Evolutionary conservation across 2,329 filamentous ascomycete genomes (phyloP).

Genomic region (Niveomyces coronatus): DNA sequence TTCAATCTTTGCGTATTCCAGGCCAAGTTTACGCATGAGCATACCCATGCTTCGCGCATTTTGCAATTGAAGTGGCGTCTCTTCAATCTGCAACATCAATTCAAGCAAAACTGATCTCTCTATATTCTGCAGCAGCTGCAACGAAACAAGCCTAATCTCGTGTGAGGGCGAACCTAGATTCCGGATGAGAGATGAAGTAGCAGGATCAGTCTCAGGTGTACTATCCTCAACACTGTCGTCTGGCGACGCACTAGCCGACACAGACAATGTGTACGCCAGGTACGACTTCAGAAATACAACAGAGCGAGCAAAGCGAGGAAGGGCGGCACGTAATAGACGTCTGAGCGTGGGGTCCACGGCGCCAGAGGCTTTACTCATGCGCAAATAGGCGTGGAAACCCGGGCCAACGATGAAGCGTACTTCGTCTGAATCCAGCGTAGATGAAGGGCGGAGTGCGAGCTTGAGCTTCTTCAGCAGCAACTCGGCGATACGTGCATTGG

Average conservation of each 20-base stretch:
- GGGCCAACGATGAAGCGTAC: conserved; percentile 65
- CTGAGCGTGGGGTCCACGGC: conserved; percentile 51
- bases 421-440: conserved; percentile 48
- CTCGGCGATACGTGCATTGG: conserved; percentile 54
- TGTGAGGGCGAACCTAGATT: conserved; percentile 71
- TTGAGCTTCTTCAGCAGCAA: conserved; percentile 56
- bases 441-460: conserved; percentile 51
- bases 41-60: conserved; percentile 71
- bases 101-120: conserved; percentile 22
- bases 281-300: conserved; percentile 57
- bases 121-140: conserved; percentile 60
- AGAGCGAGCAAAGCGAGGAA: conserved; percentile 54
- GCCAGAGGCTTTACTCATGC: conserved; percentile 50
- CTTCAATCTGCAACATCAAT: conserved; percentile 68
- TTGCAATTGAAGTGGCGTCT: conserved; percentile 61
- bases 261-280: conserved; percentile 40
- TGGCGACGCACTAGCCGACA: conserved; percentile 8
- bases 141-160: conserved; percentile 58
- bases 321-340: conserved; percentile 53
- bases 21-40: conserved; percentile 68
- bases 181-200: conserved; percentile 54
- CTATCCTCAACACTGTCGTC: conserved; percentile 1
- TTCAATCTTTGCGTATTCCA: conserved; percentile 48
- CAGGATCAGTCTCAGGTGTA: conserved; percentile 42
- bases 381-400: conserved; percentile 63